Base-by-base conservation (phyloP, 2,329 filamentous ascomycete genomes). In the Coniochaeta prunicola region DNA sequence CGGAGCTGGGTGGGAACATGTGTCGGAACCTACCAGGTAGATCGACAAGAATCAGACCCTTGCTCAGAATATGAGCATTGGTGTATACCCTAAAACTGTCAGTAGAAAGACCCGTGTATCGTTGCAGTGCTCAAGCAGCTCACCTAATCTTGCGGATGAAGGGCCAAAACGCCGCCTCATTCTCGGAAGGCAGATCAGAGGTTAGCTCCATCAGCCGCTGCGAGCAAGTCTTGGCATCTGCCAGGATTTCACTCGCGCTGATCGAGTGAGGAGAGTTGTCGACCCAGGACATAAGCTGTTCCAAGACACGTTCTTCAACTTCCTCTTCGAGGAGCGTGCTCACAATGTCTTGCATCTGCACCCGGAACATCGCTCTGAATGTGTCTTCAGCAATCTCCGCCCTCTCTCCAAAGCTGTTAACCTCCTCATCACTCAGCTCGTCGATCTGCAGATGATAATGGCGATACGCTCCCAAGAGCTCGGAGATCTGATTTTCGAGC, bases 1-100 rank as follows among this genome's bases (percentile, higher is more conserved):
- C 30, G 15, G n/a, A 13, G 19, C 3, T 50, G 8, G 24, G 9
- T 4, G 6, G n/a, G 45, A 12, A 4, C 13, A 26, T 4, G 19
- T 50, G 45, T 24, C 26, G 45, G 19, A 26, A 61, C 65, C 24
- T 69, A 78, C 76, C 77, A 28, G 78, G 78, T 19, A 81, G 71
- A 59, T 81, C 78, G 0, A 77, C 77, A 7, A 81, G 69, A 4
- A 80, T 65, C 1, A 81, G 69, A 0, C 78, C 79, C 57, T 74
- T 76, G 59, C 76, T 78, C 9, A 81, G 64, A 19, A 81, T 78
- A 60, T 78, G 66, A 0, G 78, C 72, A 15, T 76, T 74, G 12
- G 74, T 61, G 42, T 68, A 76, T 0, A 81, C 76, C 56, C 76
- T 79, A 38, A n/a, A 21, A 10, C 21, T 26, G 57, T 70, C 13